Percentiles rank a stretch among this genome's conserved stretches.
phyloP scores from a whole-genome alignment of 331 rosid genomes.

The Saraca asoca region DNA sequence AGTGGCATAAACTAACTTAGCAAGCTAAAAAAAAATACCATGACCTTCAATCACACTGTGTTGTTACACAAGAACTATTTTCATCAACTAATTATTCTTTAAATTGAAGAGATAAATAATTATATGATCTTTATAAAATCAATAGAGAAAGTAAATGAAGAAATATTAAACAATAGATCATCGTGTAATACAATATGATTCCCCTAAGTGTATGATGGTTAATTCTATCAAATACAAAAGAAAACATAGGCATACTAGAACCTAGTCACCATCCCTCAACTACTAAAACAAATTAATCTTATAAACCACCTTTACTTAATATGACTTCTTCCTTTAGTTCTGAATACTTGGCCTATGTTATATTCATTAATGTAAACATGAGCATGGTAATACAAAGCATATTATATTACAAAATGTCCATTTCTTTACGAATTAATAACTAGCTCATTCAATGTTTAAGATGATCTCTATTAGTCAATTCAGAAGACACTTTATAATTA shows the following conservation, averaged over 20 bases:
- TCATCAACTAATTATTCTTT: constrained; percentile 6
- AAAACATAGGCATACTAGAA: constrained; percentile 2
- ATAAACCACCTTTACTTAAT: background rate
- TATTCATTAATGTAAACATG: constrained; percentile 1
- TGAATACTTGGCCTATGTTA: background rate
- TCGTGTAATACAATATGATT: constrained; percentile 6
- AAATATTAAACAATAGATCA: constrained; percentile 1
- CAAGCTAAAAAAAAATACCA: constrained; percentile 6
- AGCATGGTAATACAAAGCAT: background rate
- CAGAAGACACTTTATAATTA: constrained; percentile 11
- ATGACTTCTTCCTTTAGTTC: background rate
- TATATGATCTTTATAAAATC: background rate
- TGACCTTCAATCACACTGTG: constrained; percentile 15
- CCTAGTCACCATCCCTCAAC: constrained; percentile 2
- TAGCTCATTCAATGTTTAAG: background rate
- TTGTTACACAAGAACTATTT: constrained; percentile 1
- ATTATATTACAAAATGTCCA: background rate
- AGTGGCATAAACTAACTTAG: background rate
- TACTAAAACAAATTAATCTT: constrained; percentile 11
- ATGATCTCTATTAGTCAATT: background rate
- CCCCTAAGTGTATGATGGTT: constrained; percentile 3
- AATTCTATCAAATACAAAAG: background rate
- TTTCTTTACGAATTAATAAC: background rate
- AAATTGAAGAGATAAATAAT: constrained; percentile 15
- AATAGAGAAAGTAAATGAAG: background rate